Evolutionary conservation across 805 yeast species (phyloP), one percentile per base, ranked within the genome.

Genomic region (Ogataea sp.): DNA sequence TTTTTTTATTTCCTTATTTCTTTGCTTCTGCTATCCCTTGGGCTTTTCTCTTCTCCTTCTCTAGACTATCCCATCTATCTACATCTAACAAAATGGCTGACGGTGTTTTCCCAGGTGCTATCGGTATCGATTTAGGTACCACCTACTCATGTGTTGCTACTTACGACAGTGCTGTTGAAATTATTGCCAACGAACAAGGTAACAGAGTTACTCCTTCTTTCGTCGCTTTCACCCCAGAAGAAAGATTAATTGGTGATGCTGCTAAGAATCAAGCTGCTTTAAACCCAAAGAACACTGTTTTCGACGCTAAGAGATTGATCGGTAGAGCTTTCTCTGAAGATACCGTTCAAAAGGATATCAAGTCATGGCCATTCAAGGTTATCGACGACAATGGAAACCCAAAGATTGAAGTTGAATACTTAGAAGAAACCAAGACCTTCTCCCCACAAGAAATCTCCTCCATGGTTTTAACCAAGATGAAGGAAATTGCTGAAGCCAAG

Each of bases 101-200:
- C 79, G 96, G 96, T 83, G 93, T 88, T 75, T 88, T 84, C 83
- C 93, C 89, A 80, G 97, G 97, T 83, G 93, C 93, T 71, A 84
- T 87, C 67, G 98, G 98, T 83, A 90, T 90, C 81, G 97, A 84
- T 59, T 61, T 84, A 41, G 95, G 95, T 79, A 85, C 95, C 59
- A 80, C 87, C 53, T 62, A 62, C 60, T 80, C 86, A 45, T 80
- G 86, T 79, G 86, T 80, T 58, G 86, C 85, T 66, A 79, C 80
- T 61, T 80, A 75, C 73, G 81, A 78, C 66, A 72, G 78, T 53
- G 80, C 80, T 64, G 87, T 80, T 60, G 86, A 80, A 64, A 80
- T 80, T 62, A 78, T 80, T 68, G 85, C 86, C 61, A 80, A 80
- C 70, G 87, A 80, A 67, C 86, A 80, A 71, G 87, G 87, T 79